phyloP scores from a whole-genome alignment of 768 basidiomycete genomes.

The Boletus barrowsii region DNA sequence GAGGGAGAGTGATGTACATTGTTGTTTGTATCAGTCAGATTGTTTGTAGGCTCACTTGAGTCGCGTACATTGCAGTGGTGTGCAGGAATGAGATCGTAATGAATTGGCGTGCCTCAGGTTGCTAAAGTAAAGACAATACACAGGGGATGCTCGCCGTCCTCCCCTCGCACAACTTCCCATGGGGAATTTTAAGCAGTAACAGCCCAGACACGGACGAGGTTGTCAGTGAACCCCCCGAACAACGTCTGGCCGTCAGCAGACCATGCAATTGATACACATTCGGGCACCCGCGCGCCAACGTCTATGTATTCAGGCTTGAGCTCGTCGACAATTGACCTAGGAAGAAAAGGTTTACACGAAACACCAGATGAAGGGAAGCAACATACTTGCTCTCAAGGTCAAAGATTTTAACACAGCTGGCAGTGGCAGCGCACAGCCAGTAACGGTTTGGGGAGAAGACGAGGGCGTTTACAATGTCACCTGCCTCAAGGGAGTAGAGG shows the following conservation, averaged over 20 bases:
- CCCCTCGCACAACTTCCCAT: conserved; percentile 18
- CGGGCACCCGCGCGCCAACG: conserved; percentile 72
- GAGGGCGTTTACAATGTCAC: conserved; percentile 97
- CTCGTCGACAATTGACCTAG: conserved; percentile 95
- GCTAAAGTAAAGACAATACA: conserved; percentile 27
- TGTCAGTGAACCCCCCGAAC: conserved; percentile 96
- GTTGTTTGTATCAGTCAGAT: background rate
- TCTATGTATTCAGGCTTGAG: conserved; percentile 94
- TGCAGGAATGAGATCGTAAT: conserved; percentile 12
- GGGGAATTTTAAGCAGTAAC: conserved; percentile 50
- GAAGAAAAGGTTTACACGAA: background rate
- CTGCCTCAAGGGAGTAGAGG: conserved; percentile 98
- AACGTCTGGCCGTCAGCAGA: conserved; percentile 97
- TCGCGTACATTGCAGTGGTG: background rate
- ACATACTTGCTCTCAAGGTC: conserved; percentile 98
- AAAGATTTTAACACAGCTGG: conserved; percentile 98
- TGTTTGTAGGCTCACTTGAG: background rate
- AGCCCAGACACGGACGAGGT: conserved; percentile 90
- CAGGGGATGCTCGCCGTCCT: conserved; percentile 12
- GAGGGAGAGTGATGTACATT: conserved; percentile 10
- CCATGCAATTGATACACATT: conserved; percentile 98
- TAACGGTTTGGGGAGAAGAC: conserved; percentile 99
- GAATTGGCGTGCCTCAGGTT: conserved; percentile 20
- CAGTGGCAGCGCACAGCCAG: conserved; percentile 99
- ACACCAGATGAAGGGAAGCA: background rate